A percentile compares a stretch with the other conserved stretches of the same genome.
phyloP scores from a whole-genome alignment of 139 green algal species.

The Mesotaenium endlicherianum region DNA sequence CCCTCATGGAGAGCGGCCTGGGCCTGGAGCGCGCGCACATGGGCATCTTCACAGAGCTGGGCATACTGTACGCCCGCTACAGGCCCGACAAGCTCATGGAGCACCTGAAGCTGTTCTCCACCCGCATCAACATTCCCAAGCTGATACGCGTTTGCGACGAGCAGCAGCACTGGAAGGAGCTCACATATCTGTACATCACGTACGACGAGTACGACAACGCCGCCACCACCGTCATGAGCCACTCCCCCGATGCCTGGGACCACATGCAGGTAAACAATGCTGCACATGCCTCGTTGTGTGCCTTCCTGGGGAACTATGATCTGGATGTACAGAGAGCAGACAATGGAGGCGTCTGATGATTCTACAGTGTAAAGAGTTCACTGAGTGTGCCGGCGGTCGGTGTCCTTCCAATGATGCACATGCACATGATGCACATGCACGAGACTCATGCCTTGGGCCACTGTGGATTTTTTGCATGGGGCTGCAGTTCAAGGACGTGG shows the following conservation, averaged over 20 bases:
- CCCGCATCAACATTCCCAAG: constrained; percentile 95
- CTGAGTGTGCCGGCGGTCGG: too few species aligned
- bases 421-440: too few species aligned
- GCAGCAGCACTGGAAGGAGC: constrained; percentile 93
- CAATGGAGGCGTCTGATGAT: too few species aligned
- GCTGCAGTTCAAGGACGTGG: constrained; percentile 92
- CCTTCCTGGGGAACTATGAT: too few species aligned
- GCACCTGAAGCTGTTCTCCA: constrained; percentile 98
- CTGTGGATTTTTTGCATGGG: too few species aligned
- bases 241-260: constrained; percentile 92
- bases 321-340: too few species aligned
- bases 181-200: constrained; percentile 92
- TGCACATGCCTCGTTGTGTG: too few species aligned
- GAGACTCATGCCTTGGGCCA: too few species aligned
- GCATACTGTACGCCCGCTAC: constrained; percentile 84
- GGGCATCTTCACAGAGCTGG: constrained; percentile 99
- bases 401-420: too few species aligned
- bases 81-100: constrained; percentile 92
- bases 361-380: too few species aligned
- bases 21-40: constrained; percentile 98
- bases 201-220: constrained; percentile 99
- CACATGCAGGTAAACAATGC: constrained; percentile 66
- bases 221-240: constrained; percentile 85
- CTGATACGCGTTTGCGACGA: constrained; percentile 94
- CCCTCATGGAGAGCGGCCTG: constrained; percentile 93